phyloP scores from a whole-genome alignment of 129 eudicot species.

The Kitagawia praeruptora region DNA sequence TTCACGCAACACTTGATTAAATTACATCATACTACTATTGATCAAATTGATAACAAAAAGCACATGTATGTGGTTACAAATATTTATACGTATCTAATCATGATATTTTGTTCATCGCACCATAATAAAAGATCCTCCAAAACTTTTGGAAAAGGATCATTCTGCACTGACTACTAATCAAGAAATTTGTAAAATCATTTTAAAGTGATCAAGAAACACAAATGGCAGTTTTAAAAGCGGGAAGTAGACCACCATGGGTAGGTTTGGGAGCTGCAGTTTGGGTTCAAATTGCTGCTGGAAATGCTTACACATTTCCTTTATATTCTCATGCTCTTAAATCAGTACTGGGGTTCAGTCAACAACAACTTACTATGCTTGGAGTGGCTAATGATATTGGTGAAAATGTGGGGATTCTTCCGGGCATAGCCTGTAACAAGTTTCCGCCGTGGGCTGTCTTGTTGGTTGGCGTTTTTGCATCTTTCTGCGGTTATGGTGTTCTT shows the following conservation, averaged over 20 bases:
- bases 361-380: conserved; percentile 73
- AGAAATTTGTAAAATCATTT: background rate
- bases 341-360: conserved; percentile 67
- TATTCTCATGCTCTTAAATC: conserved; percentile 61
- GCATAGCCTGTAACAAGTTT: conserved; percentile 73
- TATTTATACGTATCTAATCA: background rate
- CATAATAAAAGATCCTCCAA: background rate
- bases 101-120: background rate
- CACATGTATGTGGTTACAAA: background rate
- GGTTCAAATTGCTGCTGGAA: conserved; percentile 83
- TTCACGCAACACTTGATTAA: too few relatives aligned
- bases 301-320: conserved; percentile 64
- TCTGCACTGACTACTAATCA: background rate
- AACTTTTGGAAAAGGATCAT: background rate
- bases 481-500: conserved; percentile 77
- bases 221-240: conserved; percentile 54
- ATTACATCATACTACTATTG: too few relatives aligned
- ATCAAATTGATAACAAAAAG: too few relatives aligned
- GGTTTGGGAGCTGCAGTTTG: conserved; percentile 94
- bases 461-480: conserved; percentile 54
- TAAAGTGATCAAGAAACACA: background rate
- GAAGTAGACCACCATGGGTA: conserved; percentile 96
- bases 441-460: conserved; percentile 83
- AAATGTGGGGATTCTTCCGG: conserved; percentile 79
- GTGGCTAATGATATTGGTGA: conserved; percentile 95